Evolutionary conservation across 2,329 filamentous ascomycete species (phyloP), one percentile per base, ranked within the genome.

Genomic region (Calonectria naviculata): DNA sequence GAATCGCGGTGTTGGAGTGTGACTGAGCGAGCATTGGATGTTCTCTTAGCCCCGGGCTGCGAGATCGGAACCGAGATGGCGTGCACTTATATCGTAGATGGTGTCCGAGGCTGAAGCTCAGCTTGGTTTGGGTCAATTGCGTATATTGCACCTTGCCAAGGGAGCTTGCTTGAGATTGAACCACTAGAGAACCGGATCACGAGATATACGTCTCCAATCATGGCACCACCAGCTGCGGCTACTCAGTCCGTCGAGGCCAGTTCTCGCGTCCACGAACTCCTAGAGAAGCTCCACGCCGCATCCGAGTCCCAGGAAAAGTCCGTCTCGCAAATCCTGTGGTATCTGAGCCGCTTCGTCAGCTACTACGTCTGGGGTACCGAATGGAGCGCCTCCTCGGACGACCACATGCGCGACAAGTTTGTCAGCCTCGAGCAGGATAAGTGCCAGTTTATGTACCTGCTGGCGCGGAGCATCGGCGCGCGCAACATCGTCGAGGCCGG

Each of bases 391-490:
- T 46, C 60, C 0, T 68, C 77, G 0, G 83, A 87, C 63, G 74
- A 80, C 26, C 78, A 84, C 26, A 87, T 87, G 85, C 83, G 80
- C 8, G 88, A 90, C 78, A 90, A 89, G 75, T 92, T 91, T 78
- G 87, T 92, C 67, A 89, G 89, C 0, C 83, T 92, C 0, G 89
- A 91, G 58, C 80, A 85, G 13, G 89, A 92, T 74, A 92, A 92
- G 78, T 88, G 86, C 73, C 82, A 87, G 9, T 85, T 90, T 62
- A 81, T 90, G 8, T 92, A 92, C 76, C 86, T 88, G 17, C 83
- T 92, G 0, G 80, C 86, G 3, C 84, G 85, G 3, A 83, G 85
- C 28, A 87, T 81, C 2, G 84, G 85, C 2, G 89, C 90, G 0
- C 83, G 81, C 1, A 86, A 85, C 38, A 82, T 92, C n/a, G 87